These are phyloP conservation scores for Pseudovirgaria hyperparasitica DNA, from an alignment of 2,329 filamentous ascomycete species.

Conservation along the genomic window DNA sequence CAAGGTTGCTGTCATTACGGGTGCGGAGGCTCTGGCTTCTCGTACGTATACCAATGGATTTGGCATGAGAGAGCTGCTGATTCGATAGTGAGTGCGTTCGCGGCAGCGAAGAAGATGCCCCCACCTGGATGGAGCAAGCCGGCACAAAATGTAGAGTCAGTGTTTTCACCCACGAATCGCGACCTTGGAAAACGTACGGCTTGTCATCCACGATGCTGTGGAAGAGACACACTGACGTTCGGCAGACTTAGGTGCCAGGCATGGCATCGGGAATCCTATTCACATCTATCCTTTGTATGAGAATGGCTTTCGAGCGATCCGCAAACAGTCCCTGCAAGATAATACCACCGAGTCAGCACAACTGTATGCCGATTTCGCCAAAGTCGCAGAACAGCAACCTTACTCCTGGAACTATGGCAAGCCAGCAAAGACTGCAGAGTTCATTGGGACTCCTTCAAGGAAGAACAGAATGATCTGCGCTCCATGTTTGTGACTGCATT, in stretches of 20 bases:
- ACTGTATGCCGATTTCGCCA: slow-evolving; percentile 49
- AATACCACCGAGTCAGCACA: slow-evolving; percentile 47
- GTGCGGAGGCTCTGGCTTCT: slow-evolving; percentile 52
- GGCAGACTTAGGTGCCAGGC: slow-evolving; percentile 41
- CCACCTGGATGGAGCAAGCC: slow-evolving; percentile 47
- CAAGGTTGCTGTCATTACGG: slow-evolving; percentile 46
- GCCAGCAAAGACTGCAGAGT: slow-evolving; percentile 30
- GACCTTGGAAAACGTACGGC: slow-evolving; percentile 29
- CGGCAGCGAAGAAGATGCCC: slow-evolving; percentile 38
- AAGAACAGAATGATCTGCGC: slow-evolving; percentile 56
- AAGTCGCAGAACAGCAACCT: slow-evolving; percentile 39
- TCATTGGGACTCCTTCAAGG: slow-evolving; percentile 40
- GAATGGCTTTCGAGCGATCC: slow-evolving; percentile 46
- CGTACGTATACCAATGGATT: slow-evolving; percentile 25
- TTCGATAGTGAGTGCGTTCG: slow-evolving; percentile 37
- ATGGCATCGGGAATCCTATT: slow-evolving; percentile 49
- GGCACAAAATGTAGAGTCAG: slow-evolving; percentile 31
- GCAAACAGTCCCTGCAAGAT: slow-evolving; percentile 38
- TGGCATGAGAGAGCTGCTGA: slow-evolving; percentile 3
- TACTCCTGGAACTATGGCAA: slow-evolving; percentile 46
- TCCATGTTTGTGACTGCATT: slow-evolving; percentile 40
- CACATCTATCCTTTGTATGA: slow-evolving; percentile 58
- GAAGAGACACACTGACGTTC: slow-evolving; percentile 3
- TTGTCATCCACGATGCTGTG: slow-evolving; percentile 2
- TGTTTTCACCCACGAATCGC: slow-evolving; percentile 39